Evolutionary conservation across 1,139 yeast genomes (phyloP), one percentile per base, ranked within the genome.

Genomic region (Geotrichum australiense): DNA sequence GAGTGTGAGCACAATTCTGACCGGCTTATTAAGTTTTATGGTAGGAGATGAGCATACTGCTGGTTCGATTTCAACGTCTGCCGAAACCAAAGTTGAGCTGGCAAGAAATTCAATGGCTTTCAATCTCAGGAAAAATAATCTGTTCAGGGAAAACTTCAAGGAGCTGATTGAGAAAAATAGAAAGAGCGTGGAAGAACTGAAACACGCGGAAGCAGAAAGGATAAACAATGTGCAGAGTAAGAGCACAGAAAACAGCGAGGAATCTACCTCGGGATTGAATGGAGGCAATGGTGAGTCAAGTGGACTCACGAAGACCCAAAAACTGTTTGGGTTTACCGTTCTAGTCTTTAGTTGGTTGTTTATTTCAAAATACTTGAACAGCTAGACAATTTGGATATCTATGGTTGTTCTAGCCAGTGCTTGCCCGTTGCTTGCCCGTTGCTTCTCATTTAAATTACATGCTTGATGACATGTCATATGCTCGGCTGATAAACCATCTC

Each of bases 21-120:
- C 80, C 5, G 96, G 96, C 0, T 65, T 87, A 37, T 66, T 87
- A 51, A 82, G 94, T 56, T 87, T 87, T 56, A 87, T 87, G 96
- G 57, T 55, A 16, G 49, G 59, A 7, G 53, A 51, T 19, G 68
- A 62, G 35, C 27, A 27, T n/a, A 45, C 47, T 3, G 42, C 47
- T 15, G 45, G 45, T n/a, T 35, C 42, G 4, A 32, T 45, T 16
- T 11, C 37, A 6, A 29, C 39, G 5, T 23, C 37, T 3, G 27
- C 29, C 19, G 43, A 39, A 11, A 27, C 16, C 6, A 31, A 37
- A 19, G 26, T 31, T 16, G 15, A 31, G 15, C 33, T 35, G 16
- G 46, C 45, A 6, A 22, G 21, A 15, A 16, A 32, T 8, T 38
- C 43, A 12, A 33, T 37, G 27, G 16, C 19, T 10, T 45, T 19